These are phyloP conservation scores for Eudorina sp. DNA, from an alignment of 139 green algal genomes.

Conservation along the genomic window DNA sequence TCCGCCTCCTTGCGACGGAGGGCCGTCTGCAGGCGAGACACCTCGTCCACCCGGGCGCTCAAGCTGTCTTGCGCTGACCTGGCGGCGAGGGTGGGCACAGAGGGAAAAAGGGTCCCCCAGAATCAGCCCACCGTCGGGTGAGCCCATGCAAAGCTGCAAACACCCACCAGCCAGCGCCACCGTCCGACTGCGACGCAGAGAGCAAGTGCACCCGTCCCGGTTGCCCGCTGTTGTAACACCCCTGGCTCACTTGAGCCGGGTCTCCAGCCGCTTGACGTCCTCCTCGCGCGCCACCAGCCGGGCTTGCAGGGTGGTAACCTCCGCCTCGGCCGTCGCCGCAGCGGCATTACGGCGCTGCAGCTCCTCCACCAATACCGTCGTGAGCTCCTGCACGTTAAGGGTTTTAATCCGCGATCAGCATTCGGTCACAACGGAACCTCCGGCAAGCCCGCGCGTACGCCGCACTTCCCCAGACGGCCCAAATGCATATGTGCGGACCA, in stretches of 20 bases:
- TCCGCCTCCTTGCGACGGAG: conserved; percentile 56
- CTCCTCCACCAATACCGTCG: conserved; percentile 41
- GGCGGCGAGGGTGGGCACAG: not conserved
- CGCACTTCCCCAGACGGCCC: too few relatives aligned
- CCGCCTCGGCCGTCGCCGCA: not conserved
- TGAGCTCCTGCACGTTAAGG: conserved; percentile 2
- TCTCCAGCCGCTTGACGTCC: conserved; percentile 36
- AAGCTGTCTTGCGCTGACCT: conserved; percentile 15
- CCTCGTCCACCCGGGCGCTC: conserved; percentile 12
- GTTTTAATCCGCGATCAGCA: too few relatives aligned
- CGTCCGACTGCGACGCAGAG: too few relatives aligned
- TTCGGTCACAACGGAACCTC: too few relatives aligned
- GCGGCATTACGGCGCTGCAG: not conserved
- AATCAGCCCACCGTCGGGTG: too few relatives aligned
- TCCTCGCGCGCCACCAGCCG: conserved; percentile 36
- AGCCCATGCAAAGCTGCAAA: too few relatives aligned
- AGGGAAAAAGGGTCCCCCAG: too few relatives aligned
- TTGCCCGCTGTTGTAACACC: too few relatives aligned
- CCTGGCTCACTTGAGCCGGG: conserved; percentile 37
- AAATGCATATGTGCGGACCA: too few relatives aligned
- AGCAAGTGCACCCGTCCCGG: too few relatives aligned
- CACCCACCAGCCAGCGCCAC: too few relatives aligned
- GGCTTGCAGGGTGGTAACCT: conserved; percentile 6
- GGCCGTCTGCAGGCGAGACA: conserved; percentile 32
- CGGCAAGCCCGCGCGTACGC: too few relatives aligned